Base-by-base conservation (phyloP, 176 grass and related monocot species). In the Miscanthus lutarioriparius region DNA sequence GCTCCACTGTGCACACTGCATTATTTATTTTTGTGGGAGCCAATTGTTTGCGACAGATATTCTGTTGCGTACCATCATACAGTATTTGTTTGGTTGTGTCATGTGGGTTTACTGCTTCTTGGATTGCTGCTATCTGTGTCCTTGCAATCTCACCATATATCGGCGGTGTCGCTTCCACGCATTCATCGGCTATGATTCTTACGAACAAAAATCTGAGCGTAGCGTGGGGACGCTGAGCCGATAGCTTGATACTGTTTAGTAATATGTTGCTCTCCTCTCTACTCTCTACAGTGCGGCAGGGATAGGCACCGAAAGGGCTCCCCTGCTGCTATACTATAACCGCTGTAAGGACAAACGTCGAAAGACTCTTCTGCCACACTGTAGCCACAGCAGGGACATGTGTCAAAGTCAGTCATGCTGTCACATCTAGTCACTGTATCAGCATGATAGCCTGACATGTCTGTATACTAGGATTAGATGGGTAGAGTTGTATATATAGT, bases 91-190 rank as follows among this genome's bases (percentile, higher is more conserved):
- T 64, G 56, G 35, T 48, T n/a, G 37, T 30, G 25, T 20, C 38
- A 13, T 40, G 38, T 79, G 38, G 36, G 75, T 38, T 2, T 38
- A 6, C 51, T 66, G 9, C 38, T 6, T 66, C 61, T 27, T 33
- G 38, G 37, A 30, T 28, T 32, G 15, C 8, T 19, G 59, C 38
- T 43, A 28, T 40, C 1, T 62, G 5, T 9, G 15, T 53, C 32
- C 10, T 65, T 1, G 61, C 36, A 56, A 6, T 45, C 61, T 35
- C 62, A 19, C 48, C 47, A 9, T 16, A 20, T 11, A 17, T 11
- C 48, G 79, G 38, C 25, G 44, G 15, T 53, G 37, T 22, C 79
- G 69, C 37, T 64, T 84, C 76, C 76, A 59, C 76, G 59, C 41
- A 4, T 56, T 67, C 85, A 4, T 15, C 1, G 1, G 30, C 22